A percentile compares a stretch with the other conserved stretches of the same genome.
These are phyloP conservation scores for Hortaea werneckii DNA, from an alignment of 2,329 filamentous ascomycete genomes.

Conservation along the genomic window DNA sequence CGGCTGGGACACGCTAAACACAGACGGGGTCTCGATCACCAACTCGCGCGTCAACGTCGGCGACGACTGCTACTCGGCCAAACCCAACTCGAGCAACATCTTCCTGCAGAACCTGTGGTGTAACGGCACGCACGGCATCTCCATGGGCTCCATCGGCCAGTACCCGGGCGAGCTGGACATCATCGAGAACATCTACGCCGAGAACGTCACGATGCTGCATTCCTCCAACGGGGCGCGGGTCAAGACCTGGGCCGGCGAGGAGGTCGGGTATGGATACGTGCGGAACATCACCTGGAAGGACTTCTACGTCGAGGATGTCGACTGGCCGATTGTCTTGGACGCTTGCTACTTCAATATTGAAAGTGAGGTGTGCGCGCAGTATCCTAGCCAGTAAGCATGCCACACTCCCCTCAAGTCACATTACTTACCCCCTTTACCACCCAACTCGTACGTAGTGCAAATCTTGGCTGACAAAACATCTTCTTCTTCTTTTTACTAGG, in stretches of 20 bases:
- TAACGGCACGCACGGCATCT: constrained; percentile 37
- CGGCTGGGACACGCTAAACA: neutral
- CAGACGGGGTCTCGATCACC: neutral
- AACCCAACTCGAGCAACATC: neutral
- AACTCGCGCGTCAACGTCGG: neutral
- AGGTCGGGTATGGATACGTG: constrained; percentile 35
- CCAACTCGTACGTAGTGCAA: no score
- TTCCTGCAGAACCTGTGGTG: neutral
- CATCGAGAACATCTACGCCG: constrained; percentile 36
- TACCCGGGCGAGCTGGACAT: constrained; percentile 35
- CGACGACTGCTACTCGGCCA: neutral
- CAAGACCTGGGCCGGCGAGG: constrained; percentile 41
- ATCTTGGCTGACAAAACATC: no score
- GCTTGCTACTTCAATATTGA: neutral
- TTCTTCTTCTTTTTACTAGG: no score
- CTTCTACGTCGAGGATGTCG: constrained; percentile 27
- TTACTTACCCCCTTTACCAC: no score
- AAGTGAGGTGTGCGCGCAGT: neutral
- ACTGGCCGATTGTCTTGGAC: neutral
- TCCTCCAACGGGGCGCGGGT: constrained; percentile 42
- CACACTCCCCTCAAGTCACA: neutral
- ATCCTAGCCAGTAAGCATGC: neutral
- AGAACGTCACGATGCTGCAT: constrained; percentile 34
- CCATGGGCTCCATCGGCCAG: constrained; percentile 45
- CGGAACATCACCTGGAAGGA: constrained; percentile 42